Percentiles rank a stretch among this genome's conserved stretches.
Conservation (phyloP, 768 basidiomycete species). For the Amanita muscaria region DNA sequence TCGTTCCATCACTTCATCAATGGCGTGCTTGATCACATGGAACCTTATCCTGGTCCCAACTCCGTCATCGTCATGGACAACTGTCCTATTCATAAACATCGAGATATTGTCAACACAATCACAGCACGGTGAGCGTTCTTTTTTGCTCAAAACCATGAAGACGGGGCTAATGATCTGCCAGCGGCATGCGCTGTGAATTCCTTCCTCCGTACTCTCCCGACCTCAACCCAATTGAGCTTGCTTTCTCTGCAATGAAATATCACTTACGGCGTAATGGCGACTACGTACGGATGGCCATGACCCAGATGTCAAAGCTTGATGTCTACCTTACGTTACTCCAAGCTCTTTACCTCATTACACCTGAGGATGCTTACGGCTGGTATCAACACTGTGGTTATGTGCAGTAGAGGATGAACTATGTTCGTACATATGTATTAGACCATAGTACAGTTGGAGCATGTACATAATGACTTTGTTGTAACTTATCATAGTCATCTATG, state of each 20-base stretch:
- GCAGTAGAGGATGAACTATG: not conserved
- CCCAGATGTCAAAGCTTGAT: constrained; percentile 1
- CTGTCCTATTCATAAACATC: constrained; percentile 24
- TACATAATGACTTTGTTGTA: not conserved
- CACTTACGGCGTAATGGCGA: constrained; percentile 4
- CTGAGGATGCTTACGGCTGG: constrained; percentile 1
- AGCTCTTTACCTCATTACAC: constrained; percentile 1
- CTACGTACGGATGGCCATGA: constrained; percentile 6
- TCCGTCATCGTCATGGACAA: constrained; percentile 33
- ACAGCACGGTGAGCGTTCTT: constrained; percentile 18
- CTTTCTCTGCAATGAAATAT: constrained; percentile 10
- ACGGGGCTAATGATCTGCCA: not conserved
- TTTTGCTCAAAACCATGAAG: not conserved
- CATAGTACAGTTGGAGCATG: constrained; percentile 2
- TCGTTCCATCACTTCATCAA: constrained; percentile 26
- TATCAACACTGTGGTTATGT: not conserved
- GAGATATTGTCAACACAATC: constrained; percentile 19
- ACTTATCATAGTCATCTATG: not conserved
- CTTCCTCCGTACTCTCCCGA: not conserved
- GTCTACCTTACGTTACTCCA: not conserved
- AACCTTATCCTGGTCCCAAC: constrained; percentile 23
- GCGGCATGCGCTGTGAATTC: constrained; percentile 2
- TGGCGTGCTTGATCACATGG: constrained; percentile 10
- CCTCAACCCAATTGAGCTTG: constrained; percentile 8
- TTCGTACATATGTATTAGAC: not conserved